Percentiles rank a stretch among this genome's conserved stretches.
phyloP scores from a whole-genome alignment of 345 rosid species.

The Syzygium oleosum region DNA sequence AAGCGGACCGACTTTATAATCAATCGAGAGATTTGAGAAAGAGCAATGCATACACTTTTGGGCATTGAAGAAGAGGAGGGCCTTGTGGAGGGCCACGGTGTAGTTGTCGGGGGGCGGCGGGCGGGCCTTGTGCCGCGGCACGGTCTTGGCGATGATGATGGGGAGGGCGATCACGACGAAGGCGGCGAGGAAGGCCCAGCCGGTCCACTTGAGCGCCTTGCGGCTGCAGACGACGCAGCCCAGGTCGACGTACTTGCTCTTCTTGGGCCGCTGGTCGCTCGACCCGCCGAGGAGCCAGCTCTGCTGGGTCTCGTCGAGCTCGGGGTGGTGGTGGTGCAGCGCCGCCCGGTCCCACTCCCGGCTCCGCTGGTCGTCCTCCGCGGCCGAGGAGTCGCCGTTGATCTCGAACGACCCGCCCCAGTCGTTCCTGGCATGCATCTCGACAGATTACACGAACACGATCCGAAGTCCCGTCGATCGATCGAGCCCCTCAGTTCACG shows the following conservation, averaged over 20 bases:
- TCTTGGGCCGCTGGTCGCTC: constrained; percentile 28
- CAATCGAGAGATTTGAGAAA: background rate
- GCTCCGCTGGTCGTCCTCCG: constrained; percentile 27
- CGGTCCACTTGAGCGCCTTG: constrained; percentile 43
- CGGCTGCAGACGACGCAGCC: constrained; percentile 63
- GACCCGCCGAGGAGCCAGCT: constrained; percentile 71
- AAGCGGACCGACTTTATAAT: background rate
- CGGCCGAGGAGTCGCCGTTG: constrained; percentile 13
- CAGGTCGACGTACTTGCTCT: constrained; percentile 63
- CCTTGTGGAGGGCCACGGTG: constrained; percentile 69
- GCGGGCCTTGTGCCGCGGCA: constrained; percentile 39
- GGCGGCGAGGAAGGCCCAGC: constrained; percentile 26
- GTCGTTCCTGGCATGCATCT: constrained; percentile 55
- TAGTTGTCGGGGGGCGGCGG: constrained; percentile 67
- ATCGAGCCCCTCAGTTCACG: no score
- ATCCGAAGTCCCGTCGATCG: no score
- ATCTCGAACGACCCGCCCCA: constrained; percentile 85
- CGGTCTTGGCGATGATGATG: constrained; percentile 46
- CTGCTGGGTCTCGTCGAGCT: constrained; percentile 75
- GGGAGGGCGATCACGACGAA: constrained; percentile 59
- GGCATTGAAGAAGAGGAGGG: constrained; percentile 81
- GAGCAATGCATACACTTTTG: constrained; percentile 58
- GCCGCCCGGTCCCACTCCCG: constrained; percentile 57
- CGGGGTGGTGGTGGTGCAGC: constrained; percentile 17
- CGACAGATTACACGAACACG: background rate